Conservation (phyloP, 805 yeast genomes). For the Tetrapisispora iriomotensis region DNA sequence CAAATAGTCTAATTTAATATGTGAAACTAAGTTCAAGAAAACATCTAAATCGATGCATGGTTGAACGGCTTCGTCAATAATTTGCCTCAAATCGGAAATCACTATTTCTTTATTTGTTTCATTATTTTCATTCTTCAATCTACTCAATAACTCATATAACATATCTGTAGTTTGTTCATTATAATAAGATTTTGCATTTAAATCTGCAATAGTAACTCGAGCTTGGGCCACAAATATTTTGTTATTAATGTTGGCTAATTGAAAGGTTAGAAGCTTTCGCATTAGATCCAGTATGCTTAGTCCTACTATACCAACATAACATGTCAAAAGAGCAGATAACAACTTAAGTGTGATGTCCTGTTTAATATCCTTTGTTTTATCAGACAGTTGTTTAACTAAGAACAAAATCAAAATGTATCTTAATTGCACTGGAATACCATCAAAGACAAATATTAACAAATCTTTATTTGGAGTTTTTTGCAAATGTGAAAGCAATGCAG, state of each 20-base stretch:
- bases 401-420: slow-evolving; percentile 56
- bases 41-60: slow-evolving; percentile 21
- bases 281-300: slow-evolving; percentile 74
- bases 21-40: slow-evolving; percentile 15
- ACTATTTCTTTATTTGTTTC: slow-evolving; percentile 6
- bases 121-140: slow-evolving; percentile 23
- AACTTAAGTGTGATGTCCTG: slow-evolving; percentile 32
- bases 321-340: slow-evolving; percentile 53
- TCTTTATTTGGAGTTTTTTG: slow-evolving; percentile 27
- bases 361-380: slow-evolving; percentile 6
- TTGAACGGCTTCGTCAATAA: slow-evolving; percentile 13
- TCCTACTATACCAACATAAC: slow-evolving; percentile 79
- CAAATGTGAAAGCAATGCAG: slow-evolving; percentile 40
- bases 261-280: slow-evolving; percentile 46
- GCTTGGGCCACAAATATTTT: slow-evolving; percentile 35
- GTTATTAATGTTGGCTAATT: slow-evolving; percentile 25
- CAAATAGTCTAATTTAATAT: slow-evolving; percentile 1
- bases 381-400: slow-evolving; percentile 29
- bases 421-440: slow-evolving; percentile 73
- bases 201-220: slow-evolving; percentile 51
- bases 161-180: slow-evolving; percentile 81
- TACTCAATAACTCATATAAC: slow-evolving; percentile 53
- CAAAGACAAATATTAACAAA: slow-evolving; percentile 54
- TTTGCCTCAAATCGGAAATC: slow-evolving; percentile 14
- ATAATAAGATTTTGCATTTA: slow-evolving; percentile 73